Evolutionary conservation across 1,284 basidiomycete species (phyloP).

Genomic region (Grifola frondosa): DNA sequence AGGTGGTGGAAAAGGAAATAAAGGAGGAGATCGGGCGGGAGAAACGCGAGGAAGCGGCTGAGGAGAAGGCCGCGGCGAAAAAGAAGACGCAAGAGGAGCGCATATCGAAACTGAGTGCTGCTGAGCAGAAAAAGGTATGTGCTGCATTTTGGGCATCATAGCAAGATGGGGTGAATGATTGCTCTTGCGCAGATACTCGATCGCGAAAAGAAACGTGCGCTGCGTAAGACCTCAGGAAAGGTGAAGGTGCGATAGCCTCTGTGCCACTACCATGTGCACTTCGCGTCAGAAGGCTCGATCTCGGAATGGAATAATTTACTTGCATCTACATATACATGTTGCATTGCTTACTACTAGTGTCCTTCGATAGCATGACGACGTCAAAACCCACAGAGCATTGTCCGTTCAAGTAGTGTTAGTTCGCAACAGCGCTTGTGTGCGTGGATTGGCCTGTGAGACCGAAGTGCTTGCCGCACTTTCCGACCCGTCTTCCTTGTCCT

Average conservation of each 20-base stretch:
- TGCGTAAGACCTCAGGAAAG: constrained; percentile 72
- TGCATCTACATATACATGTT: constrained; percentile 29
- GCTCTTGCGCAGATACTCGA: constrained; percentile 54
- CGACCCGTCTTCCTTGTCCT: not conserved
- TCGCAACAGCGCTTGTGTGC: constrained; percentile 12
- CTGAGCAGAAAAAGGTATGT: constrained; percentile 79
- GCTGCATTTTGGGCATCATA: not conserved
- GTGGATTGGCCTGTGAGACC: constrained; percentile 9
- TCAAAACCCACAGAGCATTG: constrained; percentile 1
- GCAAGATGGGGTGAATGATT: constrained; percentile 2
- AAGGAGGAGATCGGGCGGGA: constrained; percentile 71
- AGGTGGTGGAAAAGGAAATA: constrained; percentile 66
- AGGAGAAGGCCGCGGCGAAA: constrained; percentile 71
- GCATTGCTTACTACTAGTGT: constrained; percentile 19
- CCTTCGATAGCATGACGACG: constrained; percentile 14
- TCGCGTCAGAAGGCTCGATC: constrained; percentile 1
- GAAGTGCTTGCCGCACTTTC: constrained; percentile 14
- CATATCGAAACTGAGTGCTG: constrained; percentile 65
- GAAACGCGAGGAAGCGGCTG: constrained; percentile 69
- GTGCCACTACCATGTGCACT: not conserved
- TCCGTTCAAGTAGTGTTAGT: constrained; percentile 10
- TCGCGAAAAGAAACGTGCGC: constrained; percentile 68
- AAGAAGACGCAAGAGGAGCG: constrained; percentile 72
- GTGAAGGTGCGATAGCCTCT: constrained; percentile 42
- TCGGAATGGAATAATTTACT: constrained; percentile 20